These are phyloP conservation scores for Stentor roeselii DNA, from an alignment of 73 alveolate genomes.

Conservation along the genomic window DNA sequence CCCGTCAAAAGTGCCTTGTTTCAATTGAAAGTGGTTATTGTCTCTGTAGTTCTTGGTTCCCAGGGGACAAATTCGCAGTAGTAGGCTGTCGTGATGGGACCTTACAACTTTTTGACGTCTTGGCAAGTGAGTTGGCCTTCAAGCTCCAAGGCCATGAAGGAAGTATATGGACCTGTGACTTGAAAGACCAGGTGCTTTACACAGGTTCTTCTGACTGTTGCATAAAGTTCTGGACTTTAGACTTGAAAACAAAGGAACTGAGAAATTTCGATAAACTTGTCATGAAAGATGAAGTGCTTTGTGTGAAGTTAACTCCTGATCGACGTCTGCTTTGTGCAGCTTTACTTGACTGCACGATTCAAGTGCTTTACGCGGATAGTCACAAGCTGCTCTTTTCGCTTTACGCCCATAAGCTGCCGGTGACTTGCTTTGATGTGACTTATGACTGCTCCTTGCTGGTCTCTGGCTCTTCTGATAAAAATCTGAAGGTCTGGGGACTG, in stretches of 20 bases:
- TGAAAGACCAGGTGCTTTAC: not conserved
- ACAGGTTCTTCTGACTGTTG: conserved; percentile 33
- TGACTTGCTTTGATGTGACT: conserved; percentile 77
- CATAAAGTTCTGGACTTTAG: conserved; percentile 52
- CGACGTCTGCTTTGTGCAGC: conserved; percentile 79
- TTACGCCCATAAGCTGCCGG: conserved; percentile 93
- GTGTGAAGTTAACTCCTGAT: conserved; percentile 62
- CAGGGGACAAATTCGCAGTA: not conserved
- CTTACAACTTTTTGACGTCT: not conserved
- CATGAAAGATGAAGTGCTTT: conserved; percentile 40
- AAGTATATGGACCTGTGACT: not conserved
- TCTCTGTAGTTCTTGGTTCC: not conserved
- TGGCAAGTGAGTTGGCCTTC: not conserved
- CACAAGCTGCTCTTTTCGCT: conserved; percentile 80
- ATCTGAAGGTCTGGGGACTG: conserved; percentile 95
- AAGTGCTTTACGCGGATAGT: conserved; percentile 66
- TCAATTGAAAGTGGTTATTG: not conserved
- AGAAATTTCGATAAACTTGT: conserved; percentile 29
- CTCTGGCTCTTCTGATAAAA: conserved; percentile 87
- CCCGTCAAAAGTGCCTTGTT: not conserved
- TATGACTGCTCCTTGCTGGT: conserved; percentile 75
- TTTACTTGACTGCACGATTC: conserved; percentile 79
- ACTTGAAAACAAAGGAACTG: conserved; percentile 30
- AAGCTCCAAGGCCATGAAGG: conserved; percentile 20
- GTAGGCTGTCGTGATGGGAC: not conserved